Evolutionary conservation across 768 basidiomycete species (phyloP), one percentile per base, ranked within the genome.

Genomic region (Mycena olivaceomarginata): DNA sequence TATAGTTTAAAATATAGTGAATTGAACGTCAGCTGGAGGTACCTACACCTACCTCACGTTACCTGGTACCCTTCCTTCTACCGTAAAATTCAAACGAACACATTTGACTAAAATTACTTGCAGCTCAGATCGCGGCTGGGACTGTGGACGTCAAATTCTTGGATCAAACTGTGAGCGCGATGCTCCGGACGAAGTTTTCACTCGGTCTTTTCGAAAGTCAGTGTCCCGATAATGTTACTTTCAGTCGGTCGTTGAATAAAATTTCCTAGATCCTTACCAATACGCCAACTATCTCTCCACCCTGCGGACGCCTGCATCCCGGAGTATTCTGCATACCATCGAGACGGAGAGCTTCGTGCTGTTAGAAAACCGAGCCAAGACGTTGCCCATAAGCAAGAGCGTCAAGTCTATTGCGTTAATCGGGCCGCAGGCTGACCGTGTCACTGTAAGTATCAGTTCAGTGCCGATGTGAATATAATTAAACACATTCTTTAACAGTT

Each of bases 181-280:
- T 94, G 80, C 85, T 94, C 12, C 84, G 90, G 15, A 91, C 91
- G 0, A 94, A 94, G 79, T 93, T 94, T 72, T 81, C 91, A 0
- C 83, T 94, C 8, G 93, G 93, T 0, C 87, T 94, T 0, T 94
- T 94, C 75, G 93, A 94, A 84, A 92, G 93, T 93, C 73, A 84
- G 84, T n/a, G 25, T 15, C 43, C 11, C 13, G 10, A 20, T 2
- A 1, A 25, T 12, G 13, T n/a, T 3, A 11, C 56, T 1, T 16
- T 11, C 3, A 56, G 22, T 2, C 65, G 5, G 25, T 67, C 41
- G 45, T 39, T 15, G 12, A 39, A 60, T 60, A 60, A 12, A 46
- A 3, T 25, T n/a, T 8, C 20, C 5, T 74, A 93, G 92, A 92
- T 80, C 94, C 93, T 0, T 94, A 93, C 80, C 93, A 93, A 1